Base-by-base conservation (phyloP, 805 yeast genomes). In the Zygotorulaspora danielsina region DNA sequence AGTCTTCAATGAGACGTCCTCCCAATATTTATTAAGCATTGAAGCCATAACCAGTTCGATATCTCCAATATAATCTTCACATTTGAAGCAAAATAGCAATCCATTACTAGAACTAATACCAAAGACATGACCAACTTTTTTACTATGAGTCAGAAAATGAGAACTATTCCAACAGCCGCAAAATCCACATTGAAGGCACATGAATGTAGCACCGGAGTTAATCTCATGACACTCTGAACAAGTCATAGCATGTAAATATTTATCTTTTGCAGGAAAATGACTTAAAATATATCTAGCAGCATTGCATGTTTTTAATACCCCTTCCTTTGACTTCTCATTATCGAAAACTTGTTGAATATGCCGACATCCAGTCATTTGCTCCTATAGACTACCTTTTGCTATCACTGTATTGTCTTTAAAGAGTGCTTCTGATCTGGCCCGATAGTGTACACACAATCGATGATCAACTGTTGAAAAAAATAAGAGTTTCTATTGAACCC, bases 121-220 rank as follows among this genome's bases (percentile, higher is more conserved):
- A 57, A 79, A 71, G 2, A 69, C 57, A 61, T 79, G 86, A 16
- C 75, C 74, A 2, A 62, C 55, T 11, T 54, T 48, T 46, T 67
- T 66, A 12, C 76, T 72, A 57, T 78, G 83, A 6, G 45, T 46
- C 19, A 61, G 53, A 30, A 75, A 73, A 54, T 76, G 81, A 4
- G 63, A 53, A 27, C 65, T 58, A 33, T 69, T 66, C 66, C 75
- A 71, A 55, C 94, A 84, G 1, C 90, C 90, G 39, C 81, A 76
- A 54, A 76, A 78, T 1, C 88, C 82, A 56, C 94, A 84, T 54
- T 83, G 89, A 27, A 84, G 59, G 58, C 95, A 84, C 70, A 83
- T 74, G 51, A 71, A 79, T 17, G 63, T 58, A 2, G 61, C 38
- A n/a, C 65, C 65, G 6, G 53, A 44, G 36, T 55, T 54, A 22